These are phyloP conservation scores for Sarocladium brachiariae DNA, from an alignment of 2,329 filamentous ascomycete species.

Conservation along the genomic window DNA sequence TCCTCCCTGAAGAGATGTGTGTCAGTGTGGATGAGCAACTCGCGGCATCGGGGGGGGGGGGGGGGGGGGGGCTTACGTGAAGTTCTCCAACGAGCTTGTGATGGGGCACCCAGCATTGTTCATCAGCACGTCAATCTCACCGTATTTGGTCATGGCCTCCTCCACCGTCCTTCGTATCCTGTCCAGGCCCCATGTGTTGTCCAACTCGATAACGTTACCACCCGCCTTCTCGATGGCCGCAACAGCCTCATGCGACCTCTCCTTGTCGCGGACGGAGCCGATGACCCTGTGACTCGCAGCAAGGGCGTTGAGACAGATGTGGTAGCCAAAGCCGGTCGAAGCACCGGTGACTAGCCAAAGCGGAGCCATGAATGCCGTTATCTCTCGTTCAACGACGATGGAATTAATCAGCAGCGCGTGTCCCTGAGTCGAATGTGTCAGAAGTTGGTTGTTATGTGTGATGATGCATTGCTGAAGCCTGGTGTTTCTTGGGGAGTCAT, in stretches of 20 bases:
- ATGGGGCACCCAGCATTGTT: slow-evolving; percentile 44
- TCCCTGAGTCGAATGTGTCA: background rate
- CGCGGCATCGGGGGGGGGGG: too few relatives aligned
- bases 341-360: slow-evolving; percentile 46
- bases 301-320: slow-evolving; percentile 35
- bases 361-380: slow-evolving; percentile 5
- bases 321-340: slow-evolving; percentile 38
- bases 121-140: slow-evolving; percentile 40
- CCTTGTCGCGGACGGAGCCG: slow-evolving; percentile 34
- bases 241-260: slow-evolving; percentile 14
- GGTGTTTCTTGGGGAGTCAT: too few relatives aligned
- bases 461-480: too few relatives aligned
- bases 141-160: slow-evolving; percentile 20
- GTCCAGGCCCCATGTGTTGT: slow-evolving; percentile 19
- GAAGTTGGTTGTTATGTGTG: background rate
- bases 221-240: slow-evolving; percentile 16
- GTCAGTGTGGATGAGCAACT: background rate
- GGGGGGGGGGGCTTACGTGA: slow-evolving; percentile 22
- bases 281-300: slow-evolving; percentile 39
- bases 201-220: slow-evolving; percentile 22
- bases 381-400: background rate
- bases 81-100: slow-evolving; percentile 31
- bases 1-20: too few relatives aligned
- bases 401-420: too few relatives aligned
- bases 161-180: slow-evolving; percentile 18